Evolutionary conservation across 2,329 filamentous ascomycete genomes (phyloP).

Genomic region (Passalora sequoiae): DNA sequence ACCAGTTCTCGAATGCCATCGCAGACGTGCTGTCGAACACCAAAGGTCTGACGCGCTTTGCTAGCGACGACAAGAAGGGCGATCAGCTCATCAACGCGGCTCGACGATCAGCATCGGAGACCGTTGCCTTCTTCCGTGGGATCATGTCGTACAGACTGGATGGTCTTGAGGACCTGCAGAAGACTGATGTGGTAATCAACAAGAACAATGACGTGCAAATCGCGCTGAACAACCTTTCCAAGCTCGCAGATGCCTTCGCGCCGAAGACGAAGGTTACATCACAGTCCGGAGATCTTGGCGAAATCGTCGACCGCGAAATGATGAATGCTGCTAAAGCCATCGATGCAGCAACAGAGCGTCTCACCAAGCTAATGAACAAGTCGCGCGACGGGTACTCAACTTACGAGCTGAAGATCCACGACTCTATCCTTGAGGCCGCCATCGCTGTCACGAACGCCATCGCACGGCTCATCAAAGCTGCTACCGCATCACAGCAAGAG

Average conservation of each 20-base stretch:
- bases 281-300: constrained; percentile 78
- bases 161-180: constrained; percentile 81
- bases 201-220: constrained; percentile 95
- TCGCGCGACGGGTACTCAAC: constrained; percentile 92
- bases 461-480: constrained; percentile 88
- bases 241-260: constrained; percentile 85
- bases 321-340: constrained; percentile 93
- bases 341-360: constrained; percentile 79
- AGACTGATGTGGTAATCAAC: constrained; percentile 95
- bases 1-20: constrained; percentile 81
- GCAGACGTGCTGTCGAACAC: constrained; percentile 94
- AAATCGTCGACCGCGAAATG: constrained; percentile 86
- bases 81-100: constrained; percentile 79
- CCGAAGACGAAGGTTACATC: constrained; percentile 79
- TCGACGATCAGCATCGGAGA: constrained; percentile 76
- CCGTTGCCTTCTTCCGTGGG: constrained; percentile 90
- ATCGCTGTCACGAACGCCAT: constrained; percentile 92
- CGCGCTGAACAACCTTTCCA: constrained; percentile 87
- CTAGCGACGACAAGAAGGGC: constrained; percentile 90
- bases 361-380: constrained; percentile 92
- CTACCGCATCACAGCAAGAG: constrained; percentile 87
- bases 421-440: constrained; percentile 88
- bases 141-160: constrained; percentile 92
- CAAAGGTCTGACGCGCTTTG: constrained; percentile 87
- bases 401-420: constrained; percentile 93